Conservation (phyloP, 345 rosid species). For the Kernera saxatilis region DNA sequence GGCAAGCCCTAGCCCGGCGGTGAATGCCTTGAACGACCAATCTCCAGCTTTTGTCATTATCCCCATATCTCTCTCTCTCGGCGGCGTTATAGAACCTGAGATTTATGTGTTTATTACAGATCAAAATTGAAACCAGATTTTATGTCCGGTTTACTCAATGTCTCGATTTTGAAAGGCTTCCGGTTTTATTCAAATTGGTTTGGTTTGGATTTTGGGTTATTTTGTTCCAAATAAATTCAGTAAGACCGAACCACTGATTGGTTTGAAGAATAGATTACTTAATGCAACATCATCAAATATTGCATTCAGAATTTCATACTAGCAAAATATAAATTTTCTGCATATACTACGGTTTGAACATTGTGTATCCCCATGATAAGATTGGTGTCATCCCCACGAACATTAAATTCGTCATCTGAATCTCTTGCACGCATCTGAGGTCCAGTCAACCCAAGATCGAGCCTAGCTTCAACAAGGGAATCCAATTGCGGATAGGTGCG, state of each 20-base stretch:
- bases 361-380: constrained; percentile 8
- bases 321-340: too few relatives aligned
- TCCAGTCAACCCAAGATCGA: background rate
- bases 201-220: background rate
- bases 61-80: constrained; percentile 37
- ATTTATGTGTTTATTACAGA: background rate
- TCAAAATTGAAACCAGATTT: background rate
- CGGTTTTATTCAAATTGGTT: background rate
- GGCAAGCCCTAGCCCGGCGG: constrained; percentile 68
- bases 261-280: too few relatives aligned
- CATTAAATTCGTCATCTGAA: background rate
- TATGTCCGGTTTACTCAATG: background rate
- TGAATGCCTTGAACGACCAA: constrained; percentile 66
- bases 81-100: constrained; percentile 3
- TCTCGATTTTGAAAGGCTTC: background rate
- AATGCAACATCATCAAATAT: too few relatives aligned
- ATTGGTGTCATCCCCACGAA: background rate
- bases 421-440: background rate
- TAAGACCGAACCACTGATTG: too few relatives aligned
- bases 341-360: constrained; percentile 12
- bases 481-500: too few relatives aligned
- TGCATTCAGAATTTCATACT: too few relatives aligned
- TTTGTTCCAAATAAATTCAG: too few relatives aligned
- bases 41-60: constrained; percentile 55
- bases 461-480: too few relatives aligned